Conservation (phyloP, 176 grass and related monocot genomes). For the Zoysia japonica region DNA sequence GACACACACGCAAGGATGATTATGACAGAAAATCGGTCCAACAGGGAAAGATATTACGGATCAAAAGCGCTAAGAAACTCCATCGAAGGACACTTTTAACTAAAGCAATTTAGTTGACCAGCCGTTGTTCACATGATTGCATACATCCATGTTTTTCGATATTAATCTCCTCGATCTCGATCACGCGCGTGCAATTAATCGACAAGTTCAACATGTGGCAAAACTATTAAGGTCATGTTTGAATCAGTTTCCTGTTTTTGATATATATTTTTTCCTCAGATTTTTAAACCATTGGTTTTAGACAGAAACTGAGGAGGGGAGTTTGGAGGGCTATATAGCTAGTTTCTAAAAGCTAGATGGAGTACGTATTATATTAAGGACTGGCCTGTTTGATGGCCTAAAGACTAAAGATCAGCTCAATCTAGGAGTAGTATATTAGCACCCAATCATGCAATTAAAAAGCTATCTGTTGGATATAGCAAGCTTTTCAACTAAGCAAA, state of each 20-base stretch:
- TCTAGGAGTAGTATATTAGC: not conserved
- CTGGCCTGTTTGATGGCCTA: not conserved
- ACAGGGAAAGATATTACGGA: not conserved
- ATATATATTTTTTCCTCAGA: no score
- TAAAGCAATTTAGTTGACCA: not conserved
- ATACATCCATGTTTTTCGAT: not conserved
- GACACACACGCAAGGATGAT: not conserved
- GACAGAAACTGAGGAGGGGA: no score
- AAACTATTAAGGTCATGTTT: not conserved
- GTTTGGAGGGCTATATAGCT: no score
- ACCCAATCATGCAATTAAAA: conserved; percentile 13
- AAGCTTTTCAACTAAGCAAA: not conserved
- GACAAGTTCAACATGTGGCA: not conserved
- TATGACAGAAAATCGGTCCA: not conserved
- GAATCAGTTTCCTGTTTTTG: no score
- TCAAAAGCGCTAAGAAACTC: not conserved
- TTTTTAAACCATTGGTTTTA: no score
- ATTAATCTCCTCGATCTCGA: no score
- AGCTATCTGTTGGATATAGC: not conserved
- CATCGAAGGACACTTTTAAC: not conserved
- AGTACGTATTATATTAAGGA: no score
- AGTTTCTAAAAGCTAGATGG: no score
- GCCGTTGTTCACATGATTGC: not conserved
- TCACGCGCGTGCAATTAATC: no score
- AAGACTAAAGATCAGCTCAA: not conserved